Conservation (phyloP, 2,329 filamentous ascomycete genomes). For the Arthrobotrys sinensis region DNA sequence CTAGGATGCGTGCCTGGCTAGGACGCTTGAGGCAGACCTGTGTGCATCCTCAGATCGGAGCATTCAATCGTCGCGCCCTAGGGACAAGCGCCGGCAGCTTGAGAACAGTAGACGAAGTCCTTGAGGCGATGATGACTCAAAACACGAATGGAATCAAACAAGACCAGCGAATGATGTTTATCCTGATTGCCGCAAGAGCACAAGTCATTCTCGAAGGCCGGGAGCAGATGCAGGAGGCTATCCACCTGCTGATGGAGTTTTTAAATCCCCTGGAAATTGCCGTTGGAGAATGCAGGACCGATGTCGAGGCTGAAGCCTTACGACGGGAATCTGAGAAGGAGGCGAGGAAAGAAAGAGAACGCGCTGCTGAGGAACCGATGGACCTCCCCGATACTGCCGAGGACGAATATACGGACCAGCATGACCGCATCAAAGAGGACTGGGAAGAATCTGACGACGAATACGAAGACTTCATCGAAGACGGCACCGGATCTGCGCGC, state of each 20-base stretch:
- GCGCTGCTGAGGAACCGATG: constrained; percentile 5
- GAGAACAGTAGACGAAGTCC: constrained; percentile 82
- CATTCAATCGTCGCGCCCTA: constrained; percentile 76
- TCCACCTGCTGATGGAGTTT: constrained; percentile 77
- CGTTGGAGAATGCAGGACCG: constrained; percentile 77
- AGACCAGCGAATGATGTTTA: constrained; percentile 79
- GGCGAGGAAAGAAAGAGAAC: constrained; percentile 62
- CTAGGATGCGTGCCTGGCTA: constrained; percentile 85
- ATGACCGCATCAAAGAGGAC: constrained; percentile 60
- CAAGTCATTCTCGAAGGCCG: constrained; percentile 77
- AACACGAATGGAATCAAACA: constrained; percentile 78
- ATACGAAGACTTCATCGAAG: constrained; percentile 73
- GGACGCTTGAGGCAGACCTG: constrained; percentile 84
- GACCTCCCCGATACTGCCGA: constrained; percentile 27
- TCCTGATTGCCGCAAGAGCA: constrained; percentile 77
- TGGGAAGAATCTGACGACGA: constrained; percentile 71
- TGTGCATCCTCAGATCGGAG: constrained; percentile 86
- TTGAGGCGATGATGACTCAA: constrained; percentile 92
- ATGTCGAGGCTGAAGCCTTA: constrained; percentile 72
- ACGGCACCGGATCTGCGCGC: constrained; percentile 68
- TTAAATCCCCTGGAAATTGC: constrained; percentile 68
- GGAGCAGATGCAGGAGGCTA: constrained; percentile 73
- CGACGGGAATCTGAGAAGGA: constrained; percentile 65
- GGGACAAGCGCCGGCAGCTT: constrained; percentile 77
- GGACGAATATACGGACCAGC: constrained; percentile 35